Evolutionary conservation across 2,329 filamentous ascomycete genomes (phyloP).

Genomic region (Aureobasidium sp.): DNA sequence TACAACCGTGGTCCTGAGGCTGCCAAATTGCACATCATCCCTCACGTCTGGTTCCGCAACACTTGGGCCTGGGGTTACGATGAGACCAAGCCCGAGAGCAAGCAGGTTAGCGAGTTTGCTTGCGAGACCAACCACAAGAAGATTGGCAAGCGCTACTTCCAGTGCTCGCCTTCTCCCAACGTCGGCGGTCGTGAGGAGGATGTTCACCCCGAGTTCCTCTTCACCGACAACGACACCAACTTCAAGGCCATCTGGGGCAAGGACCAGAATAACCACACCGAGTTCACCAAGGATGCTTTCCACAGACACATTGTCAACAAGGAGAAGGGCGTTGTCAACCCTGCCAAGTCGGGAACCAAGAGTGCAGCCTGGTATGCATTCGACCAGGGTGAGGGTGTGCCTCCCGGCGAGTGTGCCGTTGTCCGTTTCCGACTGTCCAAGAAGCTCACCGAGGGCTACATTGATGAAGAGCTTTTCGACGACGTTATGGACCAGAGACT

Average conservation of each 20-base stretch:
- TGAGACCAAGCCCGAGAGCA: slow-evolving; percentile 74
- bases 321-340: slow-evolving; percentile 76
- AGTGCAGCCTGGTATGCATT: slow-evolving; percentile 88
- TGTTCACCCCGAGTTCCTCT: slow-evolving; percentile 76
- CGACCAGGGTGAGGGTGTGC: slow-evolving; percentile 79
- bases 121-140: slow-evolving; percentile 72
- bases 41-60: slow-evolving; percentile 95
- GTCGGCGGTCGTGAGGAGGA: slow-evolving; percentile 72
- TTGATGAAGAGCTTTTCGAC: slow-evolving; percentile 91
- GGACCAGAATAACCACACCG: slow-evolving; percentile 62
- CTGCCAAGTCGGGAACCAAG: slow-evolving; percentile 74
- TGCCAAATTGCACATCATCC: slow-evolving; percentile 86
- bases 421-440: slow-evolving; percentile 84
- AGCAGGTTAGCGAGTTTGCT: slow-evolving; percentile 56
- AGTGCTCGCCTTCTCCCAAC: slow-evolving; percentile 84
- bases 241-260: slow-evolving; percentile 67
- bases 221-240: slow-evolving; percentile 96
- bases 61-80: slow-evolving; percentile 95
- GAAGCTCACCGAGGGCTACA: slow-evolving; percentile 60
- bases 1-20: slow-evolving; percentile 92
- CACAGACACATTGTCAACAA: slow-evolving; percentile 79
- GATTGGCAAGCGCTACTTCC: slow-evolving; percentile 74
- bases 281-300: slow-evolving; percentile 93
- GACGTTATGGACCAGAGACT: slow-evolving; percentile 79
- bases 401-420: slow-evolving; percentile 86